phyloP scores from a whole-genome alignment of 2,329 filamentous ascomycete species.

The Exophiala oligosperma region DNA sequence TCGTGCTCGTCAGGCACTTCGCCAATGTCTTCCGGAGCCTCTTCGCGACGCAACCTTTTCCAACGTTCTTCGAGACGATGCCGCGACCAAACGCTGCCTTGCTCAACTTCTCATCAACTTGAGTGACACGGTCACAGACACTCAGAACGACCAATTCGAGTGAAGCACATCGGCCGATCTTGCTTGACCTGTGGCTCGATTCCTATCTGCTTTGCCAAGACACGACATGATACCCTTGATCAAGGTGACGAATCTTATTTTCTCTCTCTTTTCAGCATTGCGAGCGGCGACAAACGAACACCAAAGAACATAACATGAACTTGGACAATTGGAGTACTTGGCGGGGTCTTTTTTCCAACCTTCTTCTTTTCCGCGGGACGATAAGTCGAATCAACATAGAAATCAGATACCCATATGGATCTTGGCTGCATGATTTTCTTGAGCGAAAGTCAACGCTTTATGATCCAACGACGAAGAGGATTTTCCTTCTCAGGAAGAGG shows the following conservation, averaged over 20 bases:
- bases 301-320: constrained; percentile 16
- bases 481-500: background rate
- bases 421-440: background rate
- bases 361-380: constrained; percentile 11
- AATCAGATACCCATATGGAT: background rate
- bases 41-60: constrained; percentile 98
- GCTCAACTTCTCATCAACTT: constrained; percentile 97
- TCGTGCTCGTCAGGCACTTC: constrained; percentile 86
- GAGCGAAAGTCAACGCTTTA: background rate
- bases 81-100: constrained; percentile 94
- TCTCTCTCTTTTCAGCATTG: constrained; percentile 17
- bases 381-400: constrained; percentile 15
- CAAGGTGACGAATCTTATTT: constrained; percentile 19
- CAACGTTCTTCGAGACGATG: constrained; percentile 92
- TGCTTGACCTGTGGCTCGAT: constrained; percentile 2
- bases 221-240: constrained; percentile 21
- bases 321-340: constrained; percentile 21
- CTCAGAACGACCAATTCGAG: constrained; percentile 30
- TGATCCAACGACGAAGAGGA: background rate
- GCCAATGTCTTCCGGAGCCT: constrained; percentile 96
- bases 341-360: constrained; percentile 1
- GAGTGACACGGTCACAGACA: constrained; percentile 76
- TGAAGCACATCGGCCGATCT: constrained; percentile 8
- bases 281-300: constrained; percentile 20
- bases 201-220: constrained; percentile 17